These are phyloP conservation scores for Tricladium varicosporioides DNA, from an alignment of 2,329 filamentous ascomycete genomes.

Conservation along the genomic window DNA sequence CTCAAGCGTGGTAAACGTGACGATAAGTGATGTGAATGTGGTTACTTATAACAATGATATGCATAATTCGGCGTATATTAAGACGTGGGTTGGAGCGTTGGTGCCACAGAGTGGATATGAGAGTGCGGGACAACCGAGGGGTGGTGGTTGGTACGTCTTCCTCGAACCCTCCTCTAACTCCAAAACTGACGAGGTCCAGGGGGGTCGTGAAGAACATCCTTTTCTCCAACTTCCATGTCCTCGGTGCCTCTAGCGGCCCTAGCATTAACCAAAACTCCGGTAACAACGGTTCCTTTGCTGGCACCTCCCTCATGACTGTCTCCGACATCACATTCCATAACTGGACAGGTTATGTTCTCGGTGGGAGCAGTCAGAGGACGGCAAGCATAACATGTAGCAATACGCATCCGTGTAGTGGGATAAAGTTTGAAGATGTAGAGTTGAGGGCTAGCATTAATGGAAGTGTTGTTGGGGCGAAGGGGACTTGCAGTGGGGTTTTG, in stretches of 20 bases:
- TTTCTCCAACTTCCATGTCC: slow-evolving; percentile 49
- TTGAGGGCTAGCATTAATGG: slow-evolving; percentile 22
- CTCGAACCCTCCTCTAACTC: not conserved
- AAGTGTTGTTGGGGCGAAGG: slow-evolving; percentile 24
- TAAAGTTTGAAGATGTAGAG: slow-evolving; percentile 43
- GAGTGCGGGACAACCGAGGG: slow-evolving; percentile 45
- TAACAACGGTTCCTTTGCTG: slow-evolving; percentile 46
- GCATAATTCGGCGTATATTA: slow-evolving; percentile 51
- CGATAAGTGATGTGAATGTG: slow-evolving; percentile 46
- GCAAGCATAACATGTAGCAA: slow-evolving; percentile 46
- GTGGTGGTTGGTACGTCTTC: slow-evolving; percentile 44
- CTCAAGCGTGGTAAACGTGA: slow-evolving; percentile 47
- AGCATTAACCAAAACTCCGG: slow-evolving; percentile 48
- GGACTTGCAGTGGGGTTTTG: slow-evolving; percentile 31
- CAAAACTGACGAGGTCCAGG: slow-evolving; percentile 11
- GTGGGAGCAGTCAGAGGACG: slow-evolving; percentile 32
- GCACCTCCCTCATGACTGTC: slow-evolving; percentile 50
- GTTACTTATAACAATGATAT: slow-evolving; percentile 46
- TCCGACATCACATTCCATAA: slow-evolving; percentile 49
- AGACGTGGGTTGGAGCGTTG: slow-evolving; percentile 52
- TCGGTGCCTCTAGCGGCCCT: slow-evolving; percentile 43
- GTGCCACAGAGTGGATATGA: slow-evolving; percentile 48
- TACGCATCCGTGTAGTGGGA: slow-evolving; percentile 49
- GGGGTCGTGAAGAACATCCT: slow-evolving; percentile 49
- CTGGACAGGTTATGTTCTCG: slow-evolving; percentile 47